Evolutionary conservation across 768 basidiomycete genomes (phyloP).

Genomic region (Termitomyces sp.): DNA sequence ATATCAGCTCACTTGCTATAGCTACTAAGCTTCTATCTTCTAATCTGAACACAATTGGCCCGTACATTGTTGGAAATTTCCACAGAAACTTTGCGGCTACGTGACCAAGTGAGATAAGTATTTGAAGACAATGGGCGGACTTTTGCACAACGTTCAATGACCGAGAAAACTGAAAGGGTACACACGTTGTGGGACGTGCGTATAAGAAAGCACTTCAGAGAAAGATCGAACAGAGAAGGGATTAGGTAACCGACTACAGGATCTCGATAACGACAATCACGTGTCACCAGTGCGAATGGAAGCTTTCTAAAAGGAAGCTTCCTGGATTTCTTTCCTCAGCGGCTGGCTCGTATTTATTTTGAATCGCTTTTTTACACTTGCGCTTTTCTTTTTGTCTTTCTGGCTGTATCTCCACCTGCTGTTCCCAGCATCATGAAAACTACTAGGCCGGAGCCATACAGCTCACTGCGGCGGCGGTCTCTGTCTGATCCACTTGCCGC

Average conservation of each 20-base stretch:
- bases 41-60: conserved; percentile 8
- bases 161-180: background rate
- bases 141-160: background rate
- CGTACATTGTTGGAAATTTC: conserved; percentile 11
- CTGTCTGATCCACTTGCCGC: conserved; percentile 68
- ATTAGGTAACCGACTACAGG: conserved; percentile 2
- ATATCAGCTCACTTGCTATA: conserved; percentile 7
- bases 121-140: background rate
- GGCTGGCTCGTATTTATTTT: conserved; percentile 17
- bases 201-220: background rate
- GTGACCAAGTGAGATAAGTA: conserved; percentile 2
- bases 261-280: conserved; percentile 19
- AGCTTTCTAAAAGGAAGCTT: conserved; percentile 14
- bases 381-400: conserved; percentile 14
- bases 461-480: conserved; percentile 27
- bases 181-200: background rate
- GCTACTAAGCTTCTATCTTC: conserved; percentile 7
- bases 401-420: conserved; percentile 16
- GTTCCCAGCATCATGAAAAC: conserved; percentile 31
- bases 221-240: background rate
- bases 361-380: conserved; percentile 10
- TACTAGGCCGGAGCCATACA: conserved; percentile 24
- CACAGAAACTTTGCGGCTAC: conserved; percentile 9
- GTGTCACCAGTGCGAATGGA: conserved; percentile 18
- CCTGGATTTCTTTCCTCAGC: conserved; percentile 15